A percentile compares a stretch with the other conserved stretches of the same genome.
Evolutionary conservation across 176 grass and related monocot genomes (phyloP).

Genomic region (Elymus sibiricus): DNA sequence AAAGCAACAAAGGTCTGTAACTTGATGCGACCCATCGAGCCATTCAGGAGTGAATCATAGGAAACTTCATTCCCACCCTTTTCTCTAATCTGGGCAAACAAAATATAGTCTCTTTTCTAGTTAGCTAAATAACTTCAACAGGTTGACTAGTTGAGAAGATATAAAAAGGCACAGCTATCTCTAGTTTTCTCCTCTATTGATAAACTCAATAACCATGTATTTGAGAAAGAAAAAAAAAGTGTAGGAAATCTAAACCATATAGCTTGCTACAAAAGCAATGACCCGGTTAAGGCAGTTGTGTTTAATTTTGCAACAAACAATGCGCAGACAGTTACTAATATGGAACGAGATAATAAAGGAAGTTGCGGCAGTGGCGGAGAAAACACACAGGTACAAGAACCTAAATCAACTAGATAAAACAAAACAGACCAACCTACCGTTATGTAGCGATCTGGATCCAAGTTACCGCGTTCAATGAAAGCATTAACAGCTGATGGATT

Average conservation of each 20-base stretch:
- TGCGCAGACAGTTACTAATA: background rate
- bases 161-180: background rate
- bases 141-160: conserved; percentile 3
- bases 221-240: background rate
- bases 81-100: conserved; percentile 19
- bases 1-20: conserved; percentile 68
- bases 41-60: conserved; percentile 35
- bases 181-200: background rate
- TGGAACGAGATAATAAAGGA: background rate
- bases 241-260: background rate
- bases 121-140: conserved; percentile 5
- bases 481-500: conserved; percentile 61
- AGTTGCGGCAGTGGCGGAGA: background rate
- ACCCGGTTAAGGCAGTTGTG: background rate
- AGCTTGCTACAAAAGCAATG: conserved; percentile 2
- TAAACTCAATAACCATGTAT: conserved; percentile 23
- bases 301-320: conserved; percentile 24
- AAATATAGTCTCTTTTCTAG: conserved; percentile 6
- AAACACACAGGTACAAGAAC: background rate
- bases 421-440: conserved; percentile 54
- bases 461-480: conserved; percentile 85
- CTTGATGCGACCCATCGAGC: conserved; percentile 42
- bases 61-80: conserved; percentile 36
- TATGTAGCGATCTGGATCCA: conserved; percentile 84
- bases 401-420: conserved; percentile 4